Base-by-base conservation (phyloP, 257 asterid genomes). In the Vinca minor region DNA sequence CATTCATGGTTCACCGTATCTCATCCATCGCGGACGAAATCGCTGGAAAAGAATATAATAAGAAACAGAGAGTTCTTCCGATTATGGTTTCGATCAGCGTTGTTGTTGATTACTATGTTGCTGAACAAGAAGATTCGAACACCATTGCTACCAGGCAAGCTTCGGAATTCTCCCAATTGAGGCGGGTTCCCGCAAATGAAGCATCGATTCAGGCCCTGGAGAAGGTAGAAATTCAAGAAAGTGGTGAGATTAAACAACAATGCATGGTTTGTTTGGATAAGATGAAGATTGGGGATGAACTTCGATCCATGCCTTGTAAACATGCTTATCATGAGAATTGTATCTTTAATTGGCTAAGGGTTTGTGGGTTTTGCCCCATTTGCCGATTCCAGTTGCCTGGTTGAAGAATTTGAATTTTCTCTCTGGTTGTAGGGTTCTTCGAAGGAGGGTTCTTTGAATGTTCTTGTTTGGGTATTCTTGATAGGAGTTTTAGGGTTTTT, bases 1-100 rank as follows among this genome's bases (percentile, higher is more conserved):
- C 66, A 0, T 62, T 31, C 61, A 73, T 79, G 73, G 23, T 68
- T n/a, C 75, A 73, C 4, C 38, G 9, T 9, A 79, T 73, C 5
- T 61, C 75, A 0, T 7, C 2, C 2, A 35, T 53, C 15, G 74
- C 74, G 0, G 42, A 73, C 34, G 62, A 18, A 13, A 49, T 73
- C 7, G 74, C 66, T 1, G 57, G 36, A 1, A 31, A 59, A 44
- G 41, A 28, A 21, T 20, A 48, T n/a, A 68, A 63, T 21, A 63
- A 21, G 58, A 59, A 32, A 35, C 45, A 41, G 14, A 68, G 49
- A 36, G 21, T 73, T 13, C 57, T 73, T 10, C 74, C 74, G 0
- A 63, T 73, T 17, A 47, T 12, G 38, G 63, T 73, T 41, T 68
- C 54, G 15, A 41, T 63, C 14, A 50, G 63, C 9, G 5, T 68